A percentile compares a stretch with the other conserved stretches of the same genome.
Conservation (phyloP, 164 flowering plant genomes). For the Nelumbo lutea region DNA sequence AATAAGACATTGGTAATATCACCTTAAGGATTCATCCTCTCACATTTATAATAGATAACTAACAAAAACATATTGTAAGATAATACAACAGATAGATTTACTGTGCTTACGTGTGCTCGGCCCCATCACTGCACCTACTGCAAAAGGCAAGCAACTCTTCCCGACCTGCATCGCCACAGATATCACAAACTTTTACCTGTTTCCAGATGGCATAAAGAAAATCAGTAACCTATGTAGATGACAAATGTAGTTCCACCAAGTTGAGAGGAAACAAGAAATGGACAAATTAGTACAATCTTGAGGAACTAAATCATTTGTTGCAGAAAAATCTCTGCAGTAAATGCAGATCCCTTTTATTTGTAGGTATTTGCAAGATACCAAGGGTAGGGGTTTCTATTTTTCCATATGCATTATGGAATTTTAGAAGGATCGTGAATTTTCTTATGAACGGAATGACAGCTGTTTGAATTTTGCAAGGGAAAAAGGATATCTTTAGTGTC, state of each 20-base stretch:
- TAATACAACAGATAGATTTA: neutral
- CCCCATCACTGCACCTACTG: slow-evolving; percentile 92
- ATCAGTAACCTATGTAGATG: slow-evolving; percentile 1
- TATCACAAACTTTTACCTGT: slow-evolving; percentile 97
- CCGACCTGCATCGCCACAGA: slow-evolving; percentile 98
- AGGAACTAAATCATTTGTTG: neutral
- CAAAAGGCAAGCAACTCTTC: slow-evolving; percentile 91
- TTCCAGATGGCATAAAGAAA: slow-evolving; percentile 1
- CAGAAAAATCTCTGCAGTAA: neutral
- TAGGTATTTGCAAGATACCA: too few species aligned
- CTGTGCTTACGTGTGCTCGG: slow-evolving; percentile 89
- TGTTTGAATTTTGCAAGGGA: too few species aligned
- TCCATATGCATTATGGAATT: too few species aligned
- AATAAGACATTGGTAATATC: neutral
- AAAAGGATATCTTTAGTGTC: too few species aligned
- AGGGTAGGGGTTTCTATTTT: too few species aligned
- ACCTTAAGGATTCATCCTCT: neutral
- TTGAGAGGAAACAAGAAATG: neutral
- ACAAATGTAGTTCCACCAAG: neutral
- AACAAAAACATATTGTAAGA: neutral
- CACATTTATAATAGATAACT: neutral
- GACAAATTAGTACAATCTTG: neutral
- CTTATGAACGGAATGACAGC: too few species aligned
- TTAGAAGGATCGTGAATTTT: too few species aligned
- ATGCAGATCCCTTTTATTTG: too few species aligned